Base-by-base conservation (phyloP, 345 rosid genomes). In the Pseudoturritis turrita region DNA sequence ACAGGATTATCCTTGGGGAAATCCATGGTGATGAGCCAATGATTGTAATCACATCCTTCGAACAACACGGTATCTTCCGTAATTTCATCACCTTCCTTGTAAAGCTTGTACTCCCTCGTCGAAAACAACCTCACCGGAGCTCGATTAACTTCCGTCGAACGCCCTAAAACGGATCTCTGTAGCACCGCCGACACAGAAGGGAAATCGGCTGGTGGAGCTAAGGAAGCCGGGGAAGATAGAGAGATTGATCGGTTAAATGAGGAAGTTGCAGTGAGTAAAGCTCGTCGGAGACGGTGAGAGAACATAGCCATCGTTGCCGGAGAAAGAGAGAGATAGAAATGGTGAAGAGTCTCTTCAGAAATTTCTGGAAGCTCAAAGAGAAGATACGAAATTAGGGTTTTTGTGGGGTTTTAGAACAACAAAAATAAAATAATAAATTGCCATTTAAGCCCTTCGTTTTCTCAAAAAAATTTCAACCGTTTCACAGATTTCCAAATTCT, bases 1-100 rank as follows among this genome's bases (percentile, higher is more conserved):
- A 86, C 81, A 11, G 71, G 64, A 2, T 80, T 77, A 14, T 82
- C 83, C 62, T 83, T 88, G 14, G 97, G 86, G 50, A 96, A 96
- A 50, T 90, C 92, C 53, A 92, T 75, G 10, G 92, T 85, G 41
- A 96, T 87, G n/a, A 96, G 87, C 99, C 97, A 96, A 78, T 92
- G 99, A 43, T 91, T 87, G 51, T 79, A 88, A 74, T 92, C 99
- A 63, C 94, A 89, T 12, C 98, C 98, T 75, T 88, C 91, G 60
- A 95, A 89, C 10, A 91, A 81, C 2, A 91, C 73, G 11, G 88
- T 89, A 21, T 87, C 89, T 45, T 83, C 87, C 2, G 89, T 88
- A 9, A 95, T 86, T 62, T 89, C 88, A 59, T 89, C 94, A 4
- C 88, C 92, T 33, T 86, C 92, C 28, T 84, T 72, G 78, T 84